Base-by-base conservation (phyloP, 148 eudicot species). In the Vaccinium corymbosum region DNA sequence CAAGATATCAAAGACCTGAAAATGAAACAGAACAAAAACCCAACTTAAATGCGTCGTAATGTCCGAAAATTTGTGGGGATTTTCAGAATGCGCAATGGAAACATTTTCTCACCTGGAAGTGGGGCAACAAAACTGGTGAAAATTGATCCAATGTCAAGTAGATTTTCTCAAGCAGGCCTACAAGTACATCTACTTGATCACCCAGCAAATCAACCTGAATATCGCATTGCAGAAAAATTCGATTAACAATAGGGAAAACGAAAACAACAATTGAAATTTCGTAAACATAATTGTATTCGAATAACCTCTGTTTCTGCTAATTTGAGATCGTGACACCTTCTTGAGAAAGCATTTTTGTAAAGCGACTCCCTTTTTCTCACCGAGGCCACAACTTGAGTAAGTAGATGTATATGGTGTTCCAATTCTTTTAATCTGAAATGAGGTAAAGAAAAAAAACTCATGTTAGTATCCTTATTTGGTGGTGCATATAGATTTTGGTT, bases 291-390 rank as follows among this genome's bases (percentile, higher is more conserved):
- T 9, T 1, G 35, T 51, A 25, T 52, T 16, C 27, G 49, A 71
- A 20, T 27, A 19, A 93, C 97, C 97, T 94, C 97, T 51, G 85
- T 83, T 92, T 93, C 98, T 7, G 98, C 98, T 83, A 91, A 85
- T 79, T 15, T 85, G 72, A 93, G 93, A 87, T 91, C 90, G n/a
- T 90, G 90, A 84, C 94, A 93, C 88, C 94, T 89, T 53, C 86
- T 87, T 20, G 73, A 5, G 71, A 94, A 94, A 53, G 95, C 98
- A 55, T 89, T 86, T 88, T 84, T 84, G 85, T 91, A 94, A 0
- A 90, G 80, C 38, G 80, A 79, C 77, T 90, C 90, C n/a, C 68
- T 87, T 78, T 85, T 84, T 80, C 78, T 87, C 2, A 86, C 49
- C 2, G 78, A 76, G 81, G 82, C 75, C 80, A 82, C 82, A 25